Base-by-base conservation (phyloP, 768 basidiomycete species). In the Trametes villosa region DNA sequence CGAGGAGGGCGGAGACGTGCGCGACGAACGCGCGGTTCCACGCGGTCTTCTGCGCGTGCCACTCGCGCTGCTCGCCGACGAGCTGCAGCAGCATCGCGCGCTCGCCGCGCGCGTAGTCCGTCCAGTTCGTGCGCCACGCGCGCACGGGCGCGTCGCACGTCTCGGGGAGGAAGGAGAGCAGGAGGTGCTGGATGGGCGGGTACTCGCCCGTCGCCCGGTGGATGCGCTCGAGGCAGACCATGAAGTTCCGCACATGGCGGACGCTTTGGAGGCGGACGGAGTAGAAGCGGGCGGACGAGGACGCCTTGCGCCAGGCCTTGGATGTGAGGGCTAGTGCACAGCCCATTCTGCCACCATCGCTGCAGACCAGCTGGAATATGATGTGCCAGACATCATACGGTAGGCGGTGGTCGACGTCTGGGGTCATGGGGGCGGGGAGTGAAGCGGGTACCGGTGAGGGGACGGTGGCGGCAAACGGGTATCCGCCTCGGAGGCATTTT, bases 321-420 rank as follows among this genome's bases (percentile, higher is more conserved):
- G 57, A 59, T 3, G 57, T 55, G 1, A 33, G 41, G 2, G 62
- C 62, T 27, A 63, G 45, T 11, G 57, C 36, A 17, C 62, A 63
- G 30, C 62, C 62, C 18, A 53, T 40, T 4, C 3, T 9, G 6
- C 62, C 62, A 17, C 62, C 62, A 33, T 63, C 62, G 27, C 47
- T 59, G 27, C 62, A 63, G n/a, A 42, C 62, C 1, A 54, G 33
- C 33, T 50, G 22, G 29, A 63, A 55, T 42, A 63, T 59, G 41
- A 63, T 36, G 20, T 55, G 33, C 62, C 57, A 63, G 57, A 63
- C 29, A 47, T 63, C 62, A 31, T 58, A 63, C 4, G 62, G 52
- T 20, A 63, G 18, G 33, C 52, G 40, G 13, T 48, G 4, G 13
- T 15, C 13, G 4, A 38, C 5, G 13, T 38, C 36, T 18, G 36